These are phyloP conservation scores for Ceratocystis destructans DNA, from an alignment of 2,329 filamentous ascomycete genomes.

Conservation along the genomic window DNA sequence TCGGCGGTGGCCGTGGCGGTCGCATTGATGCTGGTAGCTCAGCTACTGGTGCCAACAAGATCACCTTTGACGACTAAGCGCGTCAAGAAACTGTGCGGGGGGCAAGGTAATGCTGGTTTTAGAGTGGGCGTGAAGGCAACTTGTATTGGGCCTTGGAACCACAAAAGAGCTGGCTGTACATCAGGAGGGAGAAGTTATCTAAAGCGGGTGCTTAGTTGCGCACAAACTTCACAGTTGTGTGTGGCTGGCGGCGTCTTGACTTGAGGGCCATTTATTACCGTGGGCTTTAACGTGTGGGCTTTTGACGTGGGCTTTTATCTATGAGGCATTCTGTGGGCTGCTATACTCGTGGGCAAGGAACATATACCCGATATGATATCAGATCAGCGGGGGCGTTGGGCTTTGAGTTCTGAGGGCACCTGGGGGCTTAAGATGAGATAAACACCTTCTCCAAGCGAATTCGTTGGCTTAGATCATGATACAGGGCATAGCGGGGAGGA, in stretches of 20 bases:
- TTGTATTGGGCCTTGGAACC: not conserved
- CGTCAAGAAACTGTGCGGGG: not conserved
- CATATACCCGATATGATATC: constrained; percentile 12
- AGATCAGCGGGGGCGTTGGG: constrained; percentile 11
- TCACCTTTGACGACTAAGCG: constrained; percentile 43
- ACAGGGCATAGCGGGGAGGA: not conserved
- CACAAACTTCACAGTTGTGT: not conserved
- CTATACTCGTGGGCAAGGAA: constrained; percentile 20
- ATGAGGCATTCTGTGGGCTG: constrained; percentile 19
- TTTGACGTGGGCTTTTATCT: constrained; percentile 17
- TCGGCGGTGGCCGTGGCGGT: constrained; percentile 32
- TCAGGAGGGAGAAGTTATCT: not conserved
- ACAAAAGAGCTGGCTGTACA: not conserved
- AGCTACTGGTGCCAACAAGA: constrained; percentile 55
- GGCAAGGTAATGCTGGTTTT: too few relatives aligned
- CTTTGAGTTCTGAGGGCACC: constrained; percentile 20
- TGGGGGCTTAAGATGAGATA: constrained; percentile 20
- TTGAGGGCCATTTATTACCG: constrained; percentile 14
- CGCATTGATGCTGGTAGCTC: constrained; percentile 21
- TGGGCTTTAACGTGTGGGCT: constrained; percentile 19
- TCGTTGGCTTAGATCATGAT: constrained; percentile 13
- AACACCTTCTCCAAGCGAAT: constrained; percentile 18
- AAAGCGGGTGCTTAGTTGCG: not conserved
- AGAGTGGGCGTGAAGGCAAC: not conserved
- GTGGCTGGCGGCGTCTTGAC: constrained; percentile 4